Conservation (phyloP, 805 yeast species). For the Ogataea trehaloabstinens region DNA sequence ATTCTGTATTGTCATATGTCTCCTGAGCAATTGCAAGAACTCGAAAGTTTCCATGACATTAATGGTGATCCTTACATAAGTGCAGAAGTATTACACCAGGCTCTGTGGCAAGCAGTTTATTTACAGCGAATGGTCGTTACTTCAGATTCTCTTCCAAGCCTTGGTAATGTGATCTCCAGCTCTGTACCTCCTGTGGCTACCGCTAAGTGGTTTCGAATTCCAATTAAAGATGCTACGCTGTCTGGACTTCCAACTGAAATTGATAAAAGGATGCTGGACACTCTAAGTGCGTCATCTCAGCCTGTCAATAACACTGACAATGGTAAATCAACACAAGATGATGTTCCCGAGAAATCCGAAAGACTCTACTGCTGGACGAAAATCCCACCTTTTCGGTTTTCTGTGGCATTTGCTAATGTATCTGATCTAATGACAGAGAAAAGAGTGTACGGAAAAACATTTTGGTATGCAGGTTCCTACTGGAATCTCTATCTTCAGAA, state of each 20-base stretch:
- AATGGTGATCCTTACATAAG: conserved; percentile 39
- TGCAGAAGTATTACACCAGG: conserved; percentile 40
- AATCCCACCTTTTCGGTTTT: conserved; percentile 54
- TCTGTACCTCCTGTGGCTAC: conserved; percentile 29
- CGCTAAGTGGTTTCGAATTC: conserved; percentile 39
- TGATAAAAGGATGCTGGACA: conserved; percentile 26
- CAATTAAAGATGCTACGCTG: conserved; percentile 46
- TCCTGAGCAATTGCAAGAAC: conserved; percentile 43
- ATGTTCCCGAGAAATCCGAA: conserved; percentile 11
- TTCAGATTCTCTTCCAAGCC: conserved; percentile 24
- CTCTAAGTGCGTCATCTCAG: conserved; percentile 16
- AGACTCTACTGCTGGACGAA: conserved; percentile 36
- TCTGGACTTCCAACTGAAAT: conserved; percentile 42
- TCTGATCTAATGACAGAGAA: conserved; percentile 43
- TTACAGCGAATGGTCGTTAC: conserved; percentile 40
- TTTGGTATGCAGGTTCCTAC: conserved; percentile 62
- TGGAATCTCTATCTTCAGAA: conserved; percentile 58
- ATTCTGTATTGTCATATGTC: conserved; percentile 49
- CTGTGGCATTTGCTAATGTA: conserved; percentile 49
- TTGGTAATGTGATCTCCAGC: conserved; percentile 29
- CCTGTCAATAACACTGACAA: conserved; percentile 13
- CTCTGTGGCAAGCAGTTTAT: conserved; percentile 48
- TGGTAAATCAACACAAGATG: conserved; percentile 28
- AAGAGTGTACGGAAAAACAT: conserved; percentile 48
- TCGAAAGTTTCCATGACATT: conserved; percentile 39